Base-by-base conservation (phyloP, 129 eudicot species). In the Flaveria trinervia region DNA sequence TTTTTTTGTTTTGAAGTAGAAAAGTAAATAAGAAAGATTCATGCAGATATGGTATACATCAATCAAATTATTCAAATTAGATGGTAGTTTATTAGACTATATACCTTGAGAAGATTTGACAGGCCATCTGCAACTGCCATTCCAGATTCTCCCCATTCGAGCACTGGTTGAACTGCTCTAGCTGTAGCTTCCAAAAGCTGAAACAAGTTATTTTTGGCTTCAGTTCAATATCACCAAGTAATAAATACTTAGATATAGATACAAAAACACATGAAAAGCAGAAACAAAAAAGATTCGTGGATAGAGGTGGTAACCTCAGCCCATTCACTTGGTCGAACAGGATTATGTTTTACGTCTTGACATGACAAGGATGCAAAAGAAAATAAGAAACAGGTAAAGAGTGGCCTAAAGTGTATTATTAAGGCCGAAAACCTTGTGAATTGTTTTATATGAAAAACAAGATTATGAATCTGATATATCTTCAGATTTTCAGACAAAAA, bases 121-220 rank as follows among this genome's bases (percentile, higher is more conserved):
- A 94, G 98, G 67, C 98, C 98, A 80, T 94, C 98, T 28, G 97
- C 96, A 62, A 94, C 96, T 56, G 91, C 85, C 69, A 82, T 69
- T 68, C 98, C 98, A 50, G 98, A 89, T 79, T 91, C 98, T 68
- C 97, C 98, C 98, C 98, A 91, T 82, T 87, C 91, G 22, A 91
- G 89, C 50, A 94, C 98, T 7, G 93, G 93, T 80, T 87, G 89
- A 75, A 94, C 92, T 26, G 98, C 97, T 84, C 97, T 89, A 13
- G 98, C 98, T 36, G 98, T 91, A 70, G 90, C 98, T 87, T 94
- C 98, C 81, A 94, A 73, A 9, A 94, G 93, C 98, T 94, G 84
- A 65, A 77, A 55, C 39, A 51, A 56, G 44, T 71, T 25, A 86
- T 61, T 49, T 55, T 9, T 11, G 15, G 17, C n/a, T 17, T 36